Evolutionary conservation across 2,329 filamentous ascomycete genomes (phyloP), one percentile per base, ranked within the genome.

Genomic region (Lecanicillium sp.): DNA sequence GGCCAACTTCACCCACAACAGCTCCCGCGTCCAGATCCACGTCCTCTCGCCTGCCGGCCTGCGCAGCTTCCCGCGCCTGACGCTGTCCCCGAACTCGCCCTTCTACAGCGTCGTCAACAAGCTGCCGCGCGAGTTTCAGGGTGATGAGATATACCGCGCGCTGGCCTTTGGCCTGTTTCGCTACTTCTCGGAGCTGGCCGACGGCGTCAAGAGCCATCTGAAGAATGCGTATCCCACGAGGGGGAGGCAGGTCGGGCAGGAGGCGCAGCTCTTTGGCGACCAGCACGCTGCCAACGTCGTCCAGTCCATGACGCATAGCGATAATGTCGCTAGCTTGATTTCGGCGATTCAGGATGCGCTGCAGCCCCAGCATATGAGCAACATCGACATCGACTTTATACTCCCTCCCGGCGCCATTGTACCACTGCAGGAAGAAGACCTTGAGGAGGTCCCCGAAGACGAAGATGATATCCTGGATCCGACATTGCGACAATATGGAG

Each of bases 1-100:
- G 36, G 84, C 87, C 60, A 94, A 95, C 68, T 86, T 86, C 56
- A 88, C 83, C 41, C 81, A 84, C 60, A 94, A 89, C 68, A 91
- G 86, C 69, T 96, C 91, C 54, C 86, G 93, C 66, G 90, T 97
- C 57, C 91, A 97, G 71, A 80, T 93, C 55, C 93, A 97, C 67
- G 80, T 98, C 67, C 88, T 94, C 70, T 87, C 87, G 52, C 83
- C 89, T 2, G 90, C 89, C 55, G 93, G 93, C 56, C 85, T 94
- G 58, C 86, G 88, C 62, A 91, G 86, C 57, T 98, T 91, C 64
- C 84, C 87, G 51, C 88, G 91, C 59, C 81, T 98, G 56, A 95
- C 91, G 52, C 84, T 97, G 55, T 94, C 91, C 20, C 93, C 93
- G 37, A 94, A 87, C 61, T 95, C 91, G 39, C 83, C 89, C 44